Percentiles rank a stretch among this genome's conserved stretches.
These are phyloP conservation scores for Mixia osmundae DNA, from an alignment of 1,284 basidiomycete genomes.

Conservation along the genomic window DNA sequence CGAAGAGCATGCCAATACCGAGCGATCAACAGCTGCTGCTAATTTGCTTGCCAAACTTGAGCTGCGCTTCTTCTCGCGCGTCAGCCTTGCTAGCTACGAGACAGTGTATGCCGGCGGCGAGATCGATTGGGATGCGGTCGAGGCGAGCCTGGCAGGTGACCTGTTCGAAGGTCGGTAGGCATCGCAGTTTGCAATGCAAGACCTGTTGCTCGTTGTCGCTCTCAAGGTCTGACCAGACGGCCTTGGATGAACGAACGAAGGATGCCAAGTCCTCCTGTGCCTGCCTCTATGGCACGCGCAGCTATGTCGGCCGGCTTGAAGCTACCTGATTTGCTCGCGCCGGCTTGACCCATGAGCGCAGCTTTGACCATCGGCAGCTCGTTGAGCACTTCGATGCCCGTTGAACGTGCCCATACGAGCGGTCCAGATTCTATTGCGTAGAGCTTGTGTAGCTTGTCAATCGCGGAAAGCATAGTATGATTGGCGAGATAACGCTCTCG, in stretches of 20 bases:
- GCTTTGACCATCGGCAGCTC: constrained; percentile 61
- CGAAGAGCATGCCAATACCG: not conserved
- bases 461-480: constrained; percentile 53
- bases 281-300: no score
- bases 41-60: constrained; percentile 56
- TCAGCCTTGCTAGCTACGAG: constrained; percentile 71
- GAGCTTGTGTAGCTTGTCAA: constrained; percentile 70
- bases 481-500: constrained; percentile 61
- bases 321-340: constrained; percentile 22
- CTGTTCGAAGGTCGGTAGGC: constrained; percentile 75
- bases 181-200: no score
- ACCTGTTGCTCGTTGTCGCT: no score
- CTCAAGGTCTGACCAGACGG: no score
- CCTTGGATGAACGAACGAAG: no score
- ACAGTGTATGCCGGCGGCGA: constrained; percentile 46
- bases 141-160: constrained; percentile 51
- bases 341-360: constrained; percentile 57
- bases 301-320: no score
- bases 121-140: constrained; percentile 69
- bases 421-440: constrained; percentile 42
- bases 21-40: constrained; percentile 1
- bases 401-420: constrained; percentile 60
- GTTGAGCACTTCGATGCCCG: constrained; percentile 73
- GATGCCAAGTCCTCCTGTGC: no score
- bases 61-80: constrained; percentile 61